A percentile compares a stretch with the other conserved stretches of the same genome.
These are phyloP conservation scores for Pseudoperonospora humuli DNA, from an alignment of 352 stramenopile genomes.

Conservation along the genomic window DNA sequence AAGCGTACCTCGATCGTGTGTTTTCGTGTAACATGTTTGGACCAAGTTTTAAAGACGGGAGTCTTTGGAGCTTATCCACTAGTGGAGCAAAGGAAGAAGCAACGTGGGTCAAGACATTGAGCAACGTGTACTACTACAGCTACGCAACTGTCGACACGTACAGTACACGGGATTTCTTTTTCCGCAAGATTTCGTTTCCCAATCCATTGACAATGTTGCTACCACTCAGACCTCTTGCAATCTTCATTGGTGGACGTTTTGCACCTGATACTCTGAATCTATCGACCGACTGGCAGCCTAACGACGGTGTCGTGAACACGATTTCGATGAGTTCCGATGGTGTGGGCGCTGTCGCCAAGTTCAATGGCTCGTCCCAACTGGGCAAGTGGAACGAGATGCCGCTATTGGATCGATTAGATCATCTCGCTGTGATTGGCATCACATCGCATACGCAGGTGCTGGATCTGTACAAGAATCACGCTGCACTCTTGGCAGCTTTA, in stretches of 20 bases:
- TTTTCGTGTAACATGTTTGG: conserved; percentile 33
- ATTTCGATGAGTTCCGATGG: conserved; percentile 37
- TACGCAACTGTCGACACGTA: conserved; percentile 40
- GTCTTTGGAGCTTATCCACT: conserved; percentile 40
- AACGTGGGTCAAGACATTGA: conserved; percentile 42
- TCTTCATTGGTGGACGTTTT: conserved; percentile 36
- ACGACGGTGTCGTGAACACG: conserved; percentile 41
- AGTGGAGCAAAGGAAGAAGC: conserved; percentile 39
- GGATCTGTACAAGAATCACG: conserved; percentile 27
- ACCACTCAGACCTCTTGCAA: conserved; percentile 21
- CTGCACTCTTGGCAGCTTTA: conserved; percentile 21
- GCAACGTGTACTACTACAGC: conserved; percentile 55
- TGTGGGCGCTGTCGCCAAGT: conserved; percentile 16
- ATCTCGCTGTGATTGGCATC: conserved; percentile 33
- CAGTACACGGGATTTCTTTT: conserved; percentile 18
- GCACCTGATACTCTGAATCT: conserved; percentile 22
- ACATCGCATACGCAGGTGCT: conserved; percentile 40
- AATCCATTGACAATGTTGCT: conserved; percentile 45
- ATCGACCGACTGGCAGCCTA: conserved; percentile 33
- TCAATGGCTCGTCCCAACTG: conserved; percentile 22
- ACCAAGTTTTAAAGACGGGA: conserved; percentile 34
- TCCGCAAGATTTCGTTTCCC: conserved; percentile 34
- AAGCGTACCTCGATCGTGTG: conserved; percentile 32
- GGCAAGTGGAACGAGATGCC: conserved; percentile 52
- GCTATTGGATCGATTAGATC: conserved; percentile 36